Percentiles rank a stretch among this genome's conserved stretches.
Conservation (phyloP, 108 stramenopile genomes). For the Discostella pseudostelligera region DNA sequence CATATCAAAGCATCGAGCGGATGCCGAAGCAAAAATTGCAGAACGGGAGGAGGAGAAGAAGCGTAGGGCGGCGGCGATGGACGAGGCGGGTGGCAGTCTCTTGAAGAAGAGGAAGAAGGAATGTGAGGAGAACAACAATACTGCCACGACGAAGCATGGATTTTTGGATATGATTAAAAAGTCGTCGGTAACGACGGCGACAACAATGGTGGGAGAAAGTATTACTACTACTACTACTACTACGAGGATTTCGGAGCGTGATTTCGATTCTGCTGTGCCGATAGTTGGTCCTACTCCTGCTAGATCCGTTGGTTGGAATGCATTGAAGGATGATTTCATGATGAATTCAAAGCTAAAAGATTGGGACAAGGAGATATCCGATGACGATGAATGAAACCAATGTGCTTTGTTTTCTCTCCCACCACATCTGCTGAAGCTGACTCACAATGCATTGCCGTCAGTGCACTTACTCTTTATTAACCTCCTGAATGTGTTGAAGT, state of each 20-base stretch:
- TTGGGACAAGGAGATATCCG: conserved; percentile 78
- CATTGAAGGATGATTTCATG: conserved; percentile 83
- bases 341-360: conserved; percentile 69
- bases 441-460: too few relatives aligned
- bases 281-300: conserved; percentile 4
- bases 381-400: conserved; percentile 49
- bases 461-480: too few relatives aligned
- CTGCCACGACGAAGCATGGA: conserved; percentile 64
- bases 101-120: conserved; percentile 21
- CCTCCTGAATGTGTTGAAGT: too few relatives aligned
- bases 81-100: neutral
- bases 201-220: conserved; percentile 4
- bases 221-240: neutral
- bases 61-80: conserved; percentile 19
- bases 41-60: conserved; percentile 41
- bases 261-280: neutral
- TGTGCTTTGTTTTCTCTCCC: too few relatives aligned
- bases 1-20: conserved; percentile 76
- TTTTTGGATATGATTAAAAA: conserved; percentile 83
- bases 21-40: conserved; percentile 22
- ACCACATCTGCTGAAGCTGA: too few relatives aligned
- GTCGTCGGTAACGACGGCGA: conserved; percentile 30
- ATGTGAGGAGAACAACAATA: neutral
- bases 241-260: neutral
- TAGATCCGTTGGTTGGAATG: conserved; percentile 62